Conservation (phyloP, 2,329 filamentous ascomycete species). For the Talaromyces sp. region DNA sequence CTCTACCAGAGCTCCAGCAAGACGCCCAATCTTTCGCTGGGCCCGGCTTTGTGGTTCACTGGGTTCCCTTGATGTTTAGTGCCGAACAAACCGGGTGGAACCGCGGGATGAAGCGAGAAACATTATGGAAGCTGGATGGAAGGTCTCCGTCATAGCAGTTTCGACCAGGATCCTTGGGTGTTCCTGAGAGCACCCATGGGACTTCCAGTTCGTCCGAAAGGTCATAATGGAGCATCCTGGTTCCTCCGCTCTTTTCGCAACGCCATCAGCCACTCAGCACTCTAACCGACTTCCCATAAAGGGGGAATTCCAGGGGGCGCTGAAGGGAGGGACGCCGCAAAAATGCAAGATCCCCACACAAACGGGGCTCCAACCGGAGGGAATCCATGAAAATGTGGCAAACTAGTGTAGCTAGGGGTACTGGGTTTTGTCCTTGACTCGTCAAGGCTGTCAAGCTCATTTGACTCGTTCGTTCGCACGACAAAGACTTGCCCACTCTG, state of each 20-base stretch:
- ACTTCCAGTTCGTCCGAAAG: too few species aligned
- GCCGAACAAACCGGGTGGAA: too few species aligned
- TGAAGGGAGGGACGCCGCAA: conserved; percentile 5
- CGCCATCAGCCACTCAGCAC: not conserved
- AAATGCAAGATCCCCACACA: conserved; percentile 12
- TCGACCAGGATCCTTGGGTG: too few species aligned
- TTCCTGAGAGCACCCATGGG: too few species aligned
- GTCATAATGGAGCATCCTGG: not conserved
- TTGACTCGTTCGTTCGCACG: conserved; percentile 1
- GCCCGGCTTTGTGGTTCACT: too few species aligned
- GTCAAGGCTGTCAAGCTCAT: conserved; percentile 1
- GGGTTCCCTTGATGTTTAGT: too few species aligned
- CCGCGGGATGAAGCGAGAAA: too few species aligned
- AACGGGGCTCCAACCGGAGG: not conserved
- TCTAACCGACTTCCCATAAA: conserved; percentile 4
- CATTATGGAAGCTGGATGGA: too few species aligned
- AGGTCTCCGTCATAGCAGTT: too few species aligned
- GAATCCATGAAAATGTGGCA: conserved; percentile 6
- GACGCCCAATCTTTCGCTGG: too few species aligned
- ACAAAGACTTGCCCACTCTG: conserved; percentile 10
- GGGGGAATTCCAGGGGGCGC: conserved; percentile 6
- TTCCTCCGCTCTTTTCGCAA: not conserved
- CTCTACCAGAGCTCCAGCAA: too few species aligned
- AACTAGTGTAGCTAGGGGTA: not conserved
- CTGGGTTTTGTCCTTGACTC: not conserved